Evolutionary conservation across 2,329 filamentous ascomycete species (phyloP).

Genomic region (Neonectria coccinea): DNA sequence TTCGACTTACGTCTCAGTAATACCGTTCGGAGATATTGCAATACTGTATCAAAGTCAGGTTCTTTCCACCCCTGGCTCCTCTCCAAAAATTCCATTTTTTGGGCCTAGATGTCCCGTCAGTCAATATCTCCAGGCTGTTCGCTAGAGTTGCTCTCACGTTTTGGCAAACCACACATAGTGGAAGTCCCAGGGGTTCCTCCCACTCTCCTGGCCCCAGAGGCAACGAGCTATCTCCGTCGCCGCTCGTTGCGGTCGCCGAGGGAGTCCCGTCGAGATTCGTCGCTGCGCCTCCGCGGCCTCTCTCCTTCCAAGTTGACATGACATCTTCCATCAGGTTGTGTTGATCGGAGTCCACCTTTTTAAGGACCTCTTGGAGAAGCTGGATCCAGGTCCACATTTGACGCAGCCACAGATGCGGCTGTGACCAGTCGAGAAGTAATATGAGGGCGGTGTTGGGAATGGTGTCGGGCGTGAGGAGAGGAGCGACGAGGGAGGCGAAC

Average conservation of each 20-base stretch:
- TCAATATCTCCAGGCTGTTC: constrained; percentile 19
- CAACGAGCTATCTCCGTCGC: constrained; percentile 76
- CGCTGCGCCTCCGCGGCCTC: constrained; percentile 73
- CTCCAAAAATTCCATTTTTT: constrained; percentile 91
- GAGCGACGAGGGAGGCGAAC: constrained; percentile 84
- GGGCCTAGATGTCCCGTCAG: constrained; percentile 65
- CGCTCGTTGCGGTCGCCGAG: constrained; percentile 62
- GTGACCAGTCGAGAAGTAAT: constrained; percentile 93
- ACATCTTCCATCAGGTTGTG: constrained; percentile 89
- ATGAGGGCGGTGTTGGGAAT: constrained; percentile 90
- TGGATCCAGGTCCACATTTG: constrained; percentile 91
- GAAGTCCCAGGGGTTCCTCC: constrained; percentile 89
- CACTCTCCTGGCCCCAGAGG: constrained; percentile 91
- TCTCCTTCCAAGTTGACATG: constrained; percentile 83
- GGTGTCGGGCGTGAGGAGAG: constrained; percentile 84
- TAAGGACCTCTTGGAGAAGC: constrained; percentile 80
- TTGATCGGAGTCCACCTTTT: constrained; percentile 78
- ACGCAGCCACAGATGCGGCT: constrained; percentile 92
- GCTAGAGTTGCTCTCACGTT: constrained; percentile 71
- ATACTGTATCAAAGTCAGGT: constrained; percentile 94
- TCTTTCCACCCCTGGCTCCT: constrained; percentile 94
- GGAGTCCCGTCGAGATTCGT: constrained; percentile 72
- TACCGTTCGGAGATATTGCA: constrained; percentile 91
- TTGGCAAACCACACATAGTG: constrained; percentile 94
- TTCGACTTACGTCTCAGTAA: constrained; percentile 80